Evolutionary conservation across 305 asterid genomes (phyloP), one percentile per base, ranked within the genome.

Genomic region (Vinca major): DNA sequence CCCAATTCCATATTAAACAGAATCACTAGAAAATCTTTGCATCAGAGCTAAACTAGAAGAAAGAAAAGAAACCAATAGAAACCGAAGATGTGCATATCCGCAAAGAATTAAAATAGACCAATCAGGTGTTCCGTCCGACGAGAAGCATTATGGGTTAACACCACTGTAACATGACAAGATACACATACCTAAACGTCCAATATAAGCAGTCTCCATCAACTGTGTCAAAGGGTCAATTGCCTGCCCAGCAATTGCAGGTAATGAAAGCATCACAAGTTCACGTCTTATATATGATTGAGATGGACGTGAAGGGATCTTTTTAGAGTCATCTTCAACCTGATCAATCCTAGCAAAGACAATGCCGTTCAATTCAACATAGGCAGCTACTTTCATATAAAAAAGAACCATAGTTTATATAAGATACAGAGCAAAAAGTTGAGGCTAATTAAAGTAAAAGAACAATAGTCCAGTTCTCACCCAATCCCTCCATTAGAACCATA

Each of bases 241-340:
- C 84, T 88, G 97, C 68, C 98, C 98, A 67, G 92, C 91, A 77
- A 90, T 47, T 64, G 98, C 98, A 53, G 98, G 98, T 71, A 88
- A 79, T 36, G 95, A 75, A 64, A 92, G 86, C 86, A 75, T 78
- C 47, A 90, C 33, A 74, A 92, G 90, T 76, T 92, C 97, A 7
- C 61, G 82, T 80, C 69, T 86, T 64, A 78, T 86, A 73, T 75
- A 72, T 11, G 74, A 52, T 54, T 62, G 74, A 69, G 78, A 58
- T 54, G 74, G 72, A 68, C 71, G 65, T 13, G 21, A 17, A 51
- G 83, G 74, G 63, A 68, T 63, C 63, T 58, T 84, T 66, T 71
- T 71, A 67, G 67, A 73, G 36, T 81, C 77, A 44, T 72, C 73
- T 58, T 68, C 60, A 50, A 64, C 58, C 68, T 71, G 75, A 66